These are phyloP conservation scores for Debaryomyces singareniensis DNA, from an alignment of 1,139 yeast species.

Conservation along the genomic window DNA sequence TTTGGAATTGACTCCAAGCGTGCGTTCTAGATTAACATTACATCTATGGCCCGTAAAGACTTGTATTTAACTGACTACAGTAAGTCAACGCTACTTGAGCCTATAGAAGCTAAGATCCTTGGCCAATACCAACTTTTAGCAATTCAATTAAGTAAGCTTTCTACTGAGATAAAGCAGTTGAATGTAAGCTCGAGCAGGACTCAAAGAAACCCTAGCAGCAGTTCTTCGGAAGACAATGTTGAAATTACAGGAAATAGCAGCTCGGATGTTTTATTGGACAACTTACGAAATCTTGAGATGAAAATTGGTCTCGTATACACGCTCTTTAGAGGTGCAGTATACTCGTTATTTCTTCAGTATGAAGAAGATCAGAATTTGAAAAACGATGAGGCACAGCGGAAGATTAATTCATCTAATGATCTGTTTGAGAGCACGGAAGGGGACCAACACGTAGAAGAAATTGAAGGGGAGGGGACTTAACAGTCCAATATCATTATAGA, in stretches of 20 bases:
- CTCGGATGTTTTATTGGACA: conserved; percentile 33
- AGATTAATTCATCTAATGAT: conserved; percentile 1
- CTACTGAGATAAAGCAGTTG: conserved; percentile 26
- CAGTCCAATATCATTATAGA: no score
- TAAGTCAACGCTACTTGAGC: conserved; percentile 23
- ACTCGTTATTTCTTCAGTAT: conserved; percentile 45
- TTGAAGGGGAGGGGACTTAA: no score
- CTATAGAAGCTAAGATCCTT: conserved; percentile 35
- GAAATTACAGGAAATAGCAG: conserved; percentile 7
- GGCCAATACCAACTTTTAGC: conserved; percentile 45
- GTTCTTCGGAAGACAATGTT: conserved; percentile 1
- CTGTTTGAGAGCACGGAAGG: conserved; percentile 4
- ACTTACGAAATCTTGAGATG: conserved; percentile 52
- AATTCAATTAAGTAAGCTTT: conserved; percentile 27
- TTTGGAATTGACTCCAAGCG: no score
- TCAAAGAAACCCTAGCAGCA: conserved; percentile 2
- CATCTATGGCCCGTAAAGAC: conserved; percentile 11
- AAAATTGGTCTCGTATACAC: conserved; percentile 63
- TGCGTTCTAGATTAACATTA: no score
- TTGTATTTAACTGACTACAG: conserved; percentile 20
- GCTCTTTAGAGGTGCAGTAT: conserved; percentile 63
- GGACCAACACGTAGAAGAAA: conserved; percentile 5
- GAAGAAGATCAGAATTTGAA: conserved; percentile 14
- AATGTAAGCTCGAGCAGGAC: conserved; percentile 10
- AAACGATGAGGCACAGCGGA: conserved; percentile 6